phyloP scores from a whole-genome alignment of 1,139 yeast species.

The Magnusiomyces fungicola region DNA sequence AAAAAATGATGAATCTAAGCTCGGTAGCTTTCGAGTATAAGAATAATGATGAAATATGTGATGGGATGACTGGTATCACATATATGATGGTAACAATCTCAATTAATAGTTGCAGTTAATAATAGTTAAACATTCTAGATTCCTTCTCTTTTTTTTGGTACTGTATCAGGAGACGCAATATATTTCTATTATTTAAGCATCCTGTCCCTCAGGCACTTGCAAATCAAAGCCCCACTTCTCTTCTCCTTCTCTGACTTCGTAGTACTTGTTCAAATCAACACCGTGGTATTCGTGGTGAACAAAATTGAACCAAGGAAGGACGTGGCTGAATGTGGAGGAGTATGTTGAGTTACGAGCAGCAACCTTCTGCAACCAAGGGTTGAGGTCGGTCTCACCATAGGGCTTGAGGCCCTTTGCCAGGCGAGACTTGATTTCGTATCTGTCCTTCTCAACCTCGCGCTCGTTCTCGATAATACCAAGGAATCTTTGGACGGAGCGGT shows the following conservation, averaged over 20 bases:
- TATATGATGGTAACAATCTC: too few relatives aligned
- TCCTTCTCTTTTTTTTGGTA: too few relatives aligned
- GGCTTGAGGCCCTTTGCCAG: slow-evolving; percentile 64
- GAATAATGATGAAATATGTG: too few relatives aligned
- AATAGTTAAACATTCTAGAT: too few relatives aligned
- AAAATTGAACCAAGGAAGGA: slow-evolving; percentile 79
- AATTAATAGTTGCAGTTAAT: too few relatives aligned
- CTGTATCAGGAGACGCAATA: too few relatives aligned
- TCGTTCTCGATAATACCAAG: slow-evolving; percentile 73
- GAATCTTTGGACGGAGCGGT: slow-evolving; percentile 59
- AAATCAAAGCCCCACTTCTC: slow-evolving; percentile 37
- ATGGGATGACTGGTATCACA: too few relatives aligned
- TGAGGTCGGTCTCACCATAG: slow-evolving; percentile 48
- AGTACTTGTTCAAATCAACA: slow-evolving; percentile 60
- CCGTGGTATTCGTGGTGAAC: slow-evolving; percentile 83
- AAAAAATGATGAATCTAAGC: too few relatives aligned
- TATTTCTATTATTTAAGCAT: neutral
- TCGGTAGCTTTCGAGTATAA: too few relatives aligned
- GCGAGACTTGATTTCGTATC: slow-evolving; percentile 64
- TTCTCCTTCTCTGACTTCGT: slow-evolving; percentile 50
- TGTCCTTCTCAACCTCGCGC: slow-evolving; percentile 64
- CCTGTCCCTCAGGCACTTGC: slow-evolving; percentile 20
- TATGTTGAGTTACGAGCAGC: slow-evolving; percentile 77
- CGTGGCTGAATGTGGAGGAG: slow-evolving; percentile 53
- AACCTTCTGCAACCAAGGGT: slow-evolving; percentile 66